Base-by-base conservation (phyloP, 768 basidiomycete species). In the Rhodotorula diobovata region DNA sequence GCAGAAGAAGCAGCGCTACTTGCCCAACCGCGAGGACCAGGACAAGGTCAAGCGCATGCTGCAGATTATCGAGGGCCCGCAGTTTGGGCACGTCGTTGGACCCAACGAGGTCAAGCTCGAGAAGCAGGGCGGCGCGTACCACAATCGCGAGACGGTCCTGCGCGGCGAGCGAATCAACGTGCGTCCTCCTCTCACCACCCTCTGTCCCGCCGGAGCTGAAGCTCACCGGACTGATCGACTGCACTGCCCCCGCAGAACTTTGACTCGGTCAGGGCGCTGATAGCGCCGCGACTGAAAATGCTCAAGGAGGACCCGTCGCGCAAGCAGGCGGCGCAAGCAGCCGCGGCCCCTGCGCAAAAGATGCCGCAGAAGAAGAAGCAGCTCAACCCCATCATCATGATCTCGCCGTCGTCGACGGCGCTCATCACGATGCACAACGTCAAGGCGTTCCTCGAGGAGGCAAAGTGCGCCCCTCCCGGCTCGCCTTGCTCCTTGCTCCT, bases 341-440 rank as follows among this genome's bases (percentile, higher is more conserved):
- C 58, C 21, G 53, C 70, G 23, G n/a, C n/a, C n/a, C 30, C 70
- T 25, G 28, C 54, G 28, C 66, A 56, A 10, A 34, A 18, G 35
- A 67, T 66, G 56, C 79, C 59, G 28, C 55, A 55, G 72, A 70
- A 76, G 69, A 63, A 76, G 78, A 61, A 77, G 77, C 70, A 80
- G 77, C 63, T 78, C 67, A 89, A 89, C 81, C 95, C 95, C 0
- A 98, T 99, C 78, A 96, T 98, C 80, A 90, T 98, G 83, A 93
- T 99, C 54, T 95, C 94, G 0, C 95, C 93, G 0, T 93, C 90
- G 25, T 93, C 93, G 0, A 97, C 95, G 3, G 88, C 93, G 7
- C 86, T 99, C 66, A 88, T 99, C 79, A 96, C 93, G 12, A 96
- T 99, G 92, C 88, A 93, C 85, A 99, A 99, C 78, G 92, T 98